Conservation (phyloP, 441 rosid species). For the Manihot esculenta region DNA sequence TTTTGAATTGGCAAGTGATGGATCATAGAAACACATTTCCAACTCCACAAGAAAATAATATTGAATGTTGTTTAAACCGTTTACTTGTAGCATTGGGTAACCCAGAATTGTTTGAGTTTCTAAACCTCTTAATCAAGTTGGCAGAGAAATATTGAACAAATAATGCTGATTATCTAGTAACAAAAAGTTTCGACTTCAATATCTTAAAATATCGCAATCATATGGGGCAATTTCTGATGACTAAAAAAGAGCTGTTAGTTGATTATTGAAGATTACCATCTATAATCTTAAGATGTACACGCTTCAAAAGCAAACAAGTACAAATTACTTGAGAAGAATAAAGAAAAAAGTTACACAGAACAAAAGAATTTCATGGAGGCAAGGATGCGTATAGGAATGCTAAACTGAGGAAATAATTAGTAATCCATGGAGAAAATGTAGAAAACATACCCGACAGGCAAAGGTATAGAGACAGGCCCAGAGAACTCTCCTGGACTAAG, state of each 20-base stretch:
- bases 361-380: not conserved
- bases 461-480: constrained; percentile 48
- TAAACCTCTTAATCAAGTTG: not conserved
- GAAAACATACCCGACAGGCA: constrained; percentile 58
- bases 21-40: not conserved
- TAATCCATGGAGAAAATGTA: not conserved
- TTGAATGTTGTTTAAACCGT: not conserved
- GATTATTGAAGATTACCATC: not conserved
- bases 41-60: not conserved
- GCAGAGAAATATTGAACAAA: not conserved
- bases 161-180: not conserved
- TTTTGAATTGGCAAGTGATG: not conserved
- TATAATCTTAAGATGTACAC: not conserved
- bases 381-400: not conserved
- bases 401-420: not conserved
- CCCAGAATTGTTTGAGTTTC: not conserved
- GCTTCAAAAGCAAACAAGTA: not conserved
- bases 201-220: not conserved
- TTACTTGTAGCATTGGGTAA: not conserved
- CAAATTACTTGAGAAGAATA: not conserved
- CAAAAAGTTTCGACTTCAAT: too few relatives aligned
- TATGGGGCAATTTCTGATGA: not conserved
- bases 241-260: not conserved
- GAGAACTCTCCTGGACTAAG: constrained; percentile 59
- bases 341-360: not conserved